These are phyloP conservation scores for Jamesozyma hellenica DNA, from an alignment of 805 yeast species.

Conservation along the genomic window DNA sequence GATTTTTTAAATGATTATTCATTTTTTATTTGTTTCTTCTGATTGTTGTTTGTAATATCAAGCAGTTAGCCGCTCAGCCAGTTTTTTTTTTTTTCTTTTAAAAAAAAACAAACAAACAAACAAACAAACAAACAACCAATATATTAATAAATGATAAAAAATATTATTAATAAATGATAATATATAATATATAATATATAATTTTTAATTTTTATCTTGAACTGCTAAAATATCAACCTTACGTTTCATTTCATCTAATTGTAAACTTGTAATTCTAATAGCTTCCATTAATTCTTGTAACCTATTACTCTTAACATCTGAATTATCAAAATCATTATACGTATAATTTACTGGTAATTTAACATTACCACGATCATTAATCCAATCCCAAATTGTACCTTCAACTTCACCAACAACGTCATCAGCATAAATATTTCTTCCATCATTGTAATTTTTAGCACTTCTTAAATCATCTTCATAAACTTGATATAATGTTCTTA, in stretches of 20 bases:
- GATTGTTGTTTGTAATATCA: background rate
- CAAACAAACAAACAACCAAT: too few relatives aligned
- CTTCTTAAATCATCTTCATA: constrained; percentile 20
- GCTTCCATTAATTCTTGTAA: constrained; percentile 22
- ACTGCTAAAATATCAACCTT: background rate
- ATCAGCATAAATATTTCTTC: constrained; percentile 5
- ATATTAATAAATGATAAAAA: too few relatives aligned
- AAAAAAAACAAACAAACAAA: too few relatives aligned
- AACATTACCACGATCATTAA: constrained; percentile 35
- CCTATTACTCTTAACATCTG: constrained; percentile 10
- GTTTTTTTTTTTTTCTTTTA: background rate
- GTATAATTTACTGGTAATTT: background rate
- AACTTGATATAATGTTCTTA: constrained; percentile 28
- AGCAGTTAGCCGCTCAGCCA: background rate
- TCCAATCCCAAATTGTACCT: constrained; percentile 65
- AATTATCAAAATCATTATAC: background rate
- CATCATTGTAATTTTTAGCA: too few relatives aligned
- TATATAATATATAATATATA: too few relatives aligned
- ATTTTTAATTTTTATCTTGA: too few relatives aligned
- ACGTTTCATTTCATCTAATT: constrained; percentile 19
- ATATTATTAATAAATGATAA: too few relatives aligned
- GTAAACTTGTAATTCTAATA: constrained; percentile 19
- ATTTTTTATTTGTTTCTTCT: background rate
- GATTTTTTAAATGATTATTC: background rate
- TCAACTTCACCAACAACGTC: constrained; percentile 39